Percentiles rank a stretch among this genome's conserved stretches.
Conservation (phyloP, 305 asterid genomes). For the Euphrasia arctica region DNA sequence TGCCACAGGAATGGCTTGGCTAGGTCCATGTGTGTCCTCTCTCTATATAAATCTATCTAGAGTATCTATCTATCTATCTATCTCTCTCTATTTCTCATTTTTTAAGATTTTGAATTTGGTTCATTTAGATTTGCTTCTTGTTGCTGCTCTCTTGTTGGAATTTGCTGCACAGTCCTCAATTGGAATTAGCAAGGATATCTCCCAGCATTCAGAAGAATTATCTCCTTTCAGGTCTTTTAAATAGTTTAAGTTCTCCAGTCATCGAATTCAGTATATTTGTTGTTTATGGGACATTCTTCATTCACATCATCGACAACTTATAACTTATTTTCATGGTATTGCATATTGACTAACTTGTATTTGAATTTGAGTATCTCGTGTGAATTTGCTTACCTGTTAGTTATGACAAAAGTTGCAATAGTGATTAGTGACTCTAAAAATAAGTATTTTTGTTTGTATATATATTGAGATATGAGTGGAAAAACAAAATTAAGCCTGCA, state of each 20-base stretch:
- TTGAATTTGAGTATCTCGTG: slow-evolving; percentile 8
- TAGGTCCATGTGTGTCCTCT: slow-evolving; percentile 85
- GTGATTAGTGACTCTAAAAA: no score
- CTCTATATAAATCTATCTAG: neutral
- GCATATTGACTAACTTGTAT: slow-evolving; percentile 4
- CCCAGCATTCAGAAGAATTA: slow-evolving; percentile 65
- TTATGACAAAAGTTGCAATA: neutral
- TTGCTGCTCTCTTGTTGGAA: slow-evolving; percentile 91
- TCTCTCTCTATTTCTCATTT: slow-evolving; percentile 9
- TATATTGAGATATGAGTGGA: slow-evolving; percentile 6
- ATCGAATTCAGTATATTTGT: neutral
- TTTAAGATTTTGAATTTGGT: slow-evolving; percentile 27
- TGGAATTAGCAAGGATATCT: slow-evolving; percentile 63
- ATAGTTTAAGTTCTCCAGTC: neutral
- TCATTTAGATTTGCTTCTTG: slow-evolving; percentile 80
- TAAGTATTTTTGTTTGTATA: neutral
- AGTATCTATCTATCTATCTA: no score
- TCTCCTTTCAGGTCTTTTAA: slow-evolving; percentile 59
- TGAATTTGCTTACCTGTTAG: slow-evolving; percentile 7
- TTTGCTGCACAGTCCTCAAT: slow-evolving; percentile 83
- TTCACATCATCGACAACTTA: neutral
- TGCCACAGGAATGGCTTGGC: slow-evolving; percentile 95
- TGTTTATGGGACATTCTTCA: neutral
- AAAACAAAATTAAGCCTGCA: slow-evolving; percentile 4
- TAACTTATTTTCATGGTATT: neutral